Percentiles rank a stretch among this genome's conserved stretches.
phyloP scores from a whole-genome alignment of 2,329 filamentous ascomycete species.

The Nothophoma quercina region DNA sequence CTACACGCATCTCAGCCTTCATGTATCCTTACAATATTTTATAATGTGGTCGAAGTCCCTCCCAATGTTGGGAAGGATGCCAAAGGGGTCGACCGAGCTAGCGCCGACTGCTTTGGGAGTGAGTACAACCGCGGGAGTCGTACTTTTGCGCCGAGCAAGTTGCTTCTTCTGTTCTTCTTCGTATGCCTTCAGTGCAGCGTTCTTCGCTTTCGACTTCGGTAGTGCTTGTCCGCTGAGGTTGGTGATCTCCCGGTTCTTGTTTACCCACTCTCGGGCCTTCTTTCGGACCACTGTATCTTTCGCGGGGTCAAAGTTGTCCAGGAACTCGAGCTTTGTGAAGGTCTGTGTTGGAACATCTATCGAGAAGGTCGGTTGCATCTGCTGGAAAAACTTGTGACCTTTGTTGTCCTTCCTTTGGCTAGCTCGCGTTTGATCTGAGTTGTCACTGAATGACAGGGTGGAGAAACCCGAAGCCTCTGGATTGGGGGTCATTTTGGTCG shows the following conservation, averaged over 20 bases:
- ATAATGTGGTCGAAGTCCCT: slow-evolving; percentile 35
- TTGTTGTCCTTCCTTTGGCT: slow-evolving; percentile 10
- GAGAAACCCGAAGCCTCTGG: slow-evolving; percentile 1
- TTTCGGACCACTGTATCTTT: slow-evolving; percentile 33
- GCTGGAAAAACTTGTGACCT: slow-evolving; percentile 29
- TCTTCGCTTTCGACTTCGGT: slow-evolving; percentile 6
- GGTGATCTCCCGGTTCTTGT: slow-evolving; percentile 24
- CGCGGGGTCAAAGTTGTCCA: slow-evolving; percentile 32
- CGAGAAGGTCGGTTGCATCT: slow-evolving; percentile 33
- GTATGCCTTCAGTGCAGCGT: neutral
- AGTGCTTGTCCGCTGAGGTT: slow-evolving; percentile 6
- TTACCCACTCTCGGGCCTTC: slow-evolving; percentile 39
- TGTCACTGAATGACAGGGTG: slow-evolving; percentile 2
- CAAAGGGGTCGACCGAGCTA: slow-evolving; percentile 28
- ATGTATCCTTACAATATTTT: slow-evolving; percentile 28
- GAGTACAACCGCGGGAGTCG: neutral
- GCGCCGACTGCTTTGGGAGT: slow-evolving; percentile 5
- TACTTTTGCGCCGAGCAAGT: neutral
- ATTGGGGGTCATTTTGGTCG: slow-evolving; percentile 9
- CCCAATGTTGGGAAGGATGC: slow-evolving; percentile 26
- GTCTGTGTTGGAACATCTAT: slow-evolving; percentile 21
- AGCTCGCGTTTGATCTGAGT: neutral
- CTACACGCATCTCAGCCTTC: neutral
- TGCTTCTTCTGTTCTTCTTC: slow-evolving; percentile 7
- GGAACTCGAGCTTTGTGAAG: slow-evolving; percentile 26